Percentiles rank a stretch among this genome's conserved stretches.
Evolutionary conservation across 208 protist species (phyloP).

Genomic region (Vickermania spadyakhi): DNA sequence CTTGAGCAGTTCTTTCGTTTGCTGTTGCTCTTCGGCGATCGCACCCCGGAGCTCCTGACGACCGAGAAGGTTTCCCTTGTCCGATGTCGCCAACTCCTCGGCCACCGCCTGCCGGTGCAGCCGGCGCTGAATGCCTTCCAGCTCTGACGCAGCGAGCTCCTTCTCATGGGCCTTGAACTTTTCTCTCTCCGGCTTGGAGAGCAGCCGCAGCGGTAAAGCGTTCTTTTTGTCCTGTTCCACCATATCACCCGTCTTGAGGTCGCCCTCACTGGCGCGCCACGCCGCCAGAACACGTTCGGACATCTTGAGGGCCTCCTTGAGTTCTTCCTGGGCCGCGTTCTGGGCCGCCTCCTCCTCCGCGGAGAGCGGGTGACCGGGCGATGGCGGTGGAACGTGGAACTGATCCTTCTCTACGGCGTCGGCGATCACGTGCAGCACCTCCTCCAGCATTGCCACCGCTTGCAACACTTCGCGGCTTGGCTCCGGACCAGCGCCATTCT

Average conservation of each 20-base stretch:
- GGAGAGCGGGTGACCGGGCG: background rate
- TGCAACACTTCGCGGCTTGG: background rate
- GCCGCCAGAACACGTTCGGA: constrained; percentile 3
- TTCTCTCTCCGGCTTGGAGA: background rate
- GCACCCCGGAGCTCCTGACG: background rate
- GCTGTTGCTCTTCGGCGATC: background rate
- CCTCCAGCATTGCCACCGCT: constrained; percentile 9
- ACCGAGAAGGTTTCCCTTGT: background rate
- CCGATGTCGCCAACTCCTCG: background rate
- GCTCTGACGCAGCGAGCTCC: background rate
- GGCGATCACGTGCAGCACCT: constrained; percentile 8
- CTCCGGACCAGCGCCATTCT: background rate
- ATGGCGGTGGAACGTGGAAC: background rate
- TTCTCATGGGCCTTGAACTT: background rate
- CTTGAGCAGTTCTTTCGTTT: background rate
- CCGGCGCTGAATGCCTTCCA: background rate
- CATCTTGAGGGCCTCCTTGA: constrained; percentile 7
- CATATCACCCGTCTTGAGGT: background rate
- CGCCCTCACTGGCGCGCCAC: constrained; percentile 5
- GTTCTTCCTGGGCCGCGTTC: background rate
- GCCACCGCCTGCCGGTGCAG: background rate
- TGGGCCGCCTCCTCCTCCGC: background rate
- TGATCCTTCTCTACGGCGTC: background rate
- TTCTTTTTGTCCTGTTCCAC: background rate
- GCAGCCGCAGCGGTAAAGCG: background rate